Base-by-base conservation (phyloP, 345 rosid species). In the Physaria fendleri region DNA sequence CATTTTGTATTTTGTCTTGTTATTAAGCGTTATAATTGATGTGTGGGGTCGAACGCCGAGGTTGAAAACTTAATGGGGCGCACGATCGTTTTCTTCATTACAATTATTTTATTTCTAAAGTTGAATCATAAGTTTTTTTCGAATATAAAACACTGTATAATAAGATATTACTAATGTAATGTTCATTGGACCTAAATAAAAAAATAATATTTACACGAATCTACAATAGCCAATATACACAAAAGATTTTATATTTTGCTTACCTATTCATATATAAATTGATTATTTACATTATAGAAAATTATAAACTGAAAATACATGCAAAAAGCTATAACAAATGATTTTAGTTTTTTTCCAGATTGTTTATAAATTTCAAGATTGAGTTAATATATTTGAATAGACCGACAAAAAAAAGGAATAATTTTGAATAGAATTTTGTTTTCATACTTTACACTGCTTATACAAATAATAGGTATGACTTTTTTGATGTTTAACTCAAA, bases 41-140 rank as follows among this genome's bases (percentile, higher is more conserved):
- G 74, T 38, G 74, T 69, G 44, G 74, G 74, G 68, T 69, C 74
- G 58, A 69, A 58, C 45, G 74, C 64, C 68, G 68, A 69, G 73
- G 73, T 54, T 60, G 67, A 69, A 45, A 32, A n/a, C n/a, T 56
- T 37, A 69, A 69, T 69, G 73, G 73, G 50, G 56, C 63, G 73
- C 73, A 69, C 68, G 73, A 69, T 69, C 68, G 63, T 59, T 54
- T 68, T 45, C 58, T 61, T 61, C 35, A 44, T 20, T 53, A 14
- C 44, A 53, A n/a, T 5, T 45, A 53, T 69, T 53, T 68, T 37
- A 61, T 45, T 45, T 27, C 30, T 16, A 61, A 69, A 61, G 63
- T 45, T 54, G 44, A 61, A 69, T 61, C 63, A 22, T 62, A 46
- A 27, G 50, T 15, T 60, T 45, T 68, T 52, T 0, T 11, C 28